phyloP scores from a whole-genome alignment of 2,329 filamentous ascomycete species.

The Colletotrichum noveboracense region DNA sequence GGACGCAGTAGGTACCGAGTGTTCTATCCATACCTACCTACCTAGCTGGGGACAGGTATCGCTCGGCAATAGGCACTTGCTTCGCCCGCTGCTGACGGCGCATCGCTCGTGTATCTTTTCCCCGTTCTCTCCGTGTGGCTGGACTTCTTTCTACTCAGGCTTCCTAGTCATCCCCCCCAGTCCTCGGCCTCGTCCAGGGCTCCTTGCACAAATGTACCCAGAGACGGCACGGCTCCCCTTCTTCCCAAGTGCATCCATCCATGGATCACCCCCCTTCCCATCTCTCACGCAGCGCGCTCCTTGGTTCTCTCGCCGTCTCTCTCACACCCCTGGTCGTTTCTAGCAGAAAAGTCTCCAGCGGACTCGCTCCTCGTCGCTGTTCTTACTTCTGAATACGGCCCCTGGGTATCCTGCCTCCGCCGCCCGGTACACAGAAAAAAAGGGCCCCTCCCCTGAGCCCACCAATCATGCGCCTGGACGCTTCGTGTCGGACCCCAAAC shows the following conservation, averaged over 20 bases:
- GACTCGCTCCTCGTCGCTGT: neutral
- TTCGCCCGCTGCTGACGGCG: neutral
- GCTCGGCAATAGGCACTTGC: neutral
- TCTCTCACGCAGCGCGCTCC: neutral
- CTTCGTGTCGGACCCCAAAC: conserved; percentile 21
- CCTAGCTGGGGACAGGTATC: no score
- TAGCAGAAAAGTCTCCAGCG: neutral
- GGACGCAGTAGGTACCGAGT: no score
- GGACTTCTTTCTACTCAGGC: neutral
- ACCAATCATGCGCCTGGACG: conserved; percentile 8
- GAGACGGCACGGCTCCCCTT: neutral
- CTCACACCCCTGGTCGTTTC: neutral
- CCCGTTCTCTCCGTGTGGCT: neutral
- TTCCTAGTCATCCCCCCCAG: neutral
- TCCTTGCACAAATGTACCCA: neutral
- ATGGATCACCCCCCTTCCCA: neutral
- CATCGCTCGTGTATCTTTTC: neutral
- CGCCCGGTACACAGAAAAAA: neutral
- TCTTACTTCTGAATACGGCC: conserved; percentile 1
- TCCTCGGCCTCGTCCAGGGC: neutral
- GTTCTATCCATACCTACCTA: neutral
- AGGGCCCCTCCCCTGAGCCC: neutral
- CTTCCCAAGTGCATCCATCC: neutral
- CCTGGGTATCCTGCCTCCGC: neutral
- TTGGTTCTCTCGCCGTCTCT: neutral